Base-by-base conservation (phyloP, 345 rosid species). In the Aquilaria yunnanensis region DNA sequence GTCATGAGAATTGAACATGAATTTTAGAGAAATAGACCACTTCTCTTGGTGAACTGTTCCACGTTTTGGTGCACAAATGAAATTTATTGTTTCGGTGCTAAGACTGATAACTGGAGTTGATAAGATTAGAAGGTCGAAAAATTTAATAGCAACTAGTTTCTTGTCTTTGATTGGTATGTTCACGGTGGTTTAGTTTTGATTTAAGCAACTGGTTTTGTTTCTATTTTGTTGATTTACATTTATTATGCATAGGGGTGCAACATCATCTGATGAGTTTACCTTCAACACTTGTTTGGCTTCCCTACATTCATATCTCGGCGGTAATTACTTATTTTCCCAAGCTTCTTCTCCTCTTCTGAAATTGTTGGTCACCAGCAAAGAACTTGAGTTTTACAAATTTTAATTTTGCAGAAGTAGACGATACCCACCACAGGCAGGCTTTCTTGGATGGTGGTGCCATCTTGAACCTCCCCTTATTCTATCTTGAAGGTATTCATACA, bases 241-340 rank as follows among this genome's bases (percentile, higher is more conserved):
- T 49, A 10, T 12, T 60, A 31, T 49, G 29, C 59, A 41, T 58
- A 87, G 83, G 10, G 81, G 64, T 47, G 64, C 57, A 7, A 32
- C 53, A 31, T 48, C 79, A 58, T 62, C 72, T 57, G 73, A 63
- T 72, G 92, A 74, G 56, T 68, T 69, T 67, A 75, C 85, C 33
- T 94, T 88, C 75, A 76, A 94, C 70, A 77, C 96, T 12, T 52
- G 79, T 66, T 74, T 90, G 91, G 87, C 96, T 74, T 85, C 97
- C 12, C 54, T 90, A 63, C 99, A 94, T 74, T 78, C 90, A 0
- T 94, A 94, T 78, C 90, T 94, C 23, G 99, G 97, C 1, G 97
- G 99, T 94, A 81, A 70, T 85, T 30, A 16, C 61, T 3, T 33
- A 43, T 13, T 45, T 47, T 37, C 12, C 23, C 0, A 5, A n/a